These are phyloP conservation scores for Phytophthora lateralis DNA, from an alignment of 352 stramenopile genomes.

Conservation along the genomic window DNA sequence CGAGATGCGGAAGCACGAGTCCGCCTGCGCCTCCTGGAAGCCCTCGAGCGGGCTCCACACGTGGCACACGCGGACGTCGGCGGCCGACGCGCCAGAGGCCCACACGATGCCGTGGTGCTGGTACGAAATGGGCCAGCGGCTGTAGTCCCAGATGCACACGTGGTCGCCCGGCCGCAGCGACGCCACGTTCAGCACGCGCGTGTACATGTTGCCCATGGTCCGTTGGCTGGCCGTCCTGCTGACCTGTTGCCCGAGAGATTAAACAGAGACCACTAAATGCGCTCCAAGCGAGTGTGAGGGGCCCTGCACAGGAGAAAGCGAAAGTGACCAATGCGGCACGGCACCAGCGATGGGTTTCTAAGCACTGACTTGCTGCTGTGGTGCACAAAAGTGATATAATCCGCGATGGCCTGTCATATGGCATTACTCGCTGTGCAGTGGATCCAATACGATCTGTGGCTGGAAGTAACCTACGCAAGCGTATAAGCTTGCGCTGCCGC, in stretches of 20 bases:
- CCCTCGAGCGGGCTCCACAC: conserved; percentile 84
- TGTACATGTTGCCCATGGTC: conserved; percentile 79
- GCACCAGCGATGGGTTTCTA: neutral
- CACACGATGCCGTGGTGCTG: conserved; percentile 89
- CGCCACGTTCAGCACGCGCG: conserved; percentile 70
- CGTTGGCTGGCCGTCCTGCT: neutral
- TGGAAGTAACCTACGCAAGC: no score
- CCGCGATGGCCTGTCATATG: no score
- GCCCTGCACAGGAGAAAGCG: conserved; percentile 1
- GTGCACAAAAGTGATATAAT: no score
- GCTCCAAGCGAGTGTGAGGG: neutral
- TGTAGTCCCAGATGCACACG: conserved; percentile 87
- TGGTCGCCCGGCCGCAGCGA: conserved; percentile 84
- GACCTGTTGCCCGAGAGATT: conserved; percentile 5
- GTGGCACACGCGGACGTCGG: conserved; percentile 80
- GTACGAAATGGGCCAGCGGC: conserved; percentile 85
- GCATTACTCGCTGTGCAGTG: no score
- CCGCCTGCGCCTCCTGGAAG: conserved; percentile 75
- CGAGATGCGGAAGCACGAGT: conserved; percentile 89
- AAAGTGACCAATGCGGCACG: conserved; percentile 19
- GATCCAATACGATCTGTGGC: no score
- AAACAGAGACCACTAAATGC: conserved; percentile 11
- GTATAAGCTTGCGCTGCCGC: no score
- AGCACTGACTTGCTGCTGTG: neutral
- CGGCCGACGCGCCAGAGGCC: conserved; percentile 64